phyloP scores from a whole-genome alignment of 306 rosid species.

The Rosa persica region DNA sequence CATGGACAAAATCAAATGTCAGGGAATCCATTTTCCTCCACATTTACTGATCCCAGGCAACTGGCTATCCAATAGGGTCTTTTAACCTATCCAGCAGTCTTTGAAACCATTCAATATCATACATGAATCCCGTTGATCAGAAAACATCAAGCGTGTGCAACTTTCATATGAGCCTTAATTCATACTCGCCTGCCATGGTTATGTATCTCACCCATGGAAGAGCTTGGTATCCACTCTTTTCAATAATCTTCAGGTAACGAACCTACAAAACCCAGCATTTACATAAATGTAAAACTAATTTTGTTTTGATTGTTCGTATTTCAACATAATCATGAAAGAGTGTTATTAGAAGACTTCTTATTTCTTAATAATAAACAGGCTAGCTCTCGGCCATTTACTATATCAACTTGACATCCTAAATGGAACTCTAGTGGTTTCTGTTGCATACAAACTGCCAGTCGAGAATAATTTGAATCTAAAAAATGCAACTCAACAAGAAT shows the following conservation, averaged over 20 bases:
- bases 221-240: conserved; percentile 96
- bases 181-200: conserved; percentile 99
- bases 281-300: neutral
- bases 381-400: neutral
- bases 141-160: conserved; percentile 25
- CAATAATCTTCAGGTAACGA: conserved; percentile 92
- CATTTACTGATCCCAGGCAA: conserved; percentile 6
- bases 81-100: conserved; percentile 29
- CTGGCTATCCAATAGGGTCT: conserved; percentile 21
- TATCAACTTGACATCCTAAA: neutral
- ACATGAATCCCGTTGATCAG: conserved; percentile 23
- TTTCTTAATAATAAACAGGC: neutral
- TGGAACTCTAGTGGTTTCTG: neutral
- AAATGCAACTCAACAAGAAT: neutral
- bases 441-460: neutral
- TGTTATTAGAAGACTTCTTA: neutral
- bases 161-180: conserved; percentile 75
- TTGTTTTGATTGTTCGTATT: neutral
- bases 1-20: conserved; percentile 38
- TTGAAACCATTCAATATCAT: conserved; percentile 24
- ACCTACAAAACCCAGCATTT: conserved; percentile 50
- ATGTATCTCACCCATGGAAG: conserved; percentile 99
- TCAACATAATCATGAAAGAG: neutral
- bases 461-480: neutral
- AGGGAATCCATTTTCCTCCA: conserved; percentile 19